These are phyloP conservation scores for Tuctoria greenei DNA, from an alignment of 176 grass and related monocot genomes.

Conservation along the genomic window DNA sequence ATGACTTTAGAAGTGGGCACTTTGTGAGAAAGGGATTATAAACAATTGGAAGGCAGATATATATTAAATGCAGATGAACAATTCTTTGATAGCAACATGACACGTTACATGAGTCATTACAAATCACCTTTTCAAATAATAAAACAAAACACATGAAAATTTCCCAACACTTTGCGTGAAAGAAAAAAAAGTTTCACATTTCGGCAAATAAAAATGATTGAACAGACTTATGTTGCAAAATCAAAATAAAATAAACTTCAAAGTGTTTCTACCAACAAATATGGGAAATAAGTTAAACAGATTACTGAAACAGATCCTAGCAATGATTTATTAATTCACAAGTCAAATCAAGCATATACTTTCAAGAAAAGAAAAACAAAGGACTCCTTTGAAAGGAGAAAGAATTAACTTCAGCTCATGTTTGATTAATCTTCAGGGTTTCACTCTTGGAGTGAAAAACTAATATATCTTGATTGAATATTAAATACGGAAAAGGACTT, in stretches of 20 bases:
- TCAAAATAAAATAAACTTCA: background rate
- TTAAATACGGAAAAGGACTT: background rate
- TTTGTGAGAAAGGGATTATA: background rate
- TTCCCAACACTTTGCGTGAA: background rate
- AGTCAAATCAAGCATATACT: constrained; percentile 7
- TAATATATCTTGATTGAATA: too few species aligned
- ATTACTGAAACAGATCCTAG: background rate
- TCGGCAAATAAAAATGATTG: background rate
- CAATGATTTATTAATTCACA: constrained; percentile 1
- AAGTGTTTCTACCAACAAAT: background rate
- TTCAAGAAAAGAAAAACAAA: constrained; percentile 18
- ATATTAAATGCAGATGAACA: constrained; percentile 22
- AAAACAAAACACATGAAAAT: background rate
- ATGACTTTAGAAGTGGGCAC: background rate
- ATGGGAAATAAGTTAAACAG: background rate
- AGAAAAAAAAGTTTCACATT: background rate
- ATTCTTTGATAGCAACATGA: background rate
- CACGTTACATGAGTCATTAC: background rate
- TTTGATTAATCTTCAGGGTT: too few species aligned
- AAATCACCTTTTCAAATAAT: constrained; percentile 1
- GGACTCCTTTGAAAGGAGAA: too few species aligned
- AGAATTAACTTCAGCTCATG: too few species aligned
- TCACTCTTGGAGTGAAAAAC: too few species aligned
- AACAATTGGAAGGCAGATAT: background rate
- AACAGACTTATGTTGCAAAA: background rate